These are phyloP conservation scores for Vararia minispora DNA, from an alignment of 768 basidiomycete genomes.

Conservation along the genomic window DNA sequence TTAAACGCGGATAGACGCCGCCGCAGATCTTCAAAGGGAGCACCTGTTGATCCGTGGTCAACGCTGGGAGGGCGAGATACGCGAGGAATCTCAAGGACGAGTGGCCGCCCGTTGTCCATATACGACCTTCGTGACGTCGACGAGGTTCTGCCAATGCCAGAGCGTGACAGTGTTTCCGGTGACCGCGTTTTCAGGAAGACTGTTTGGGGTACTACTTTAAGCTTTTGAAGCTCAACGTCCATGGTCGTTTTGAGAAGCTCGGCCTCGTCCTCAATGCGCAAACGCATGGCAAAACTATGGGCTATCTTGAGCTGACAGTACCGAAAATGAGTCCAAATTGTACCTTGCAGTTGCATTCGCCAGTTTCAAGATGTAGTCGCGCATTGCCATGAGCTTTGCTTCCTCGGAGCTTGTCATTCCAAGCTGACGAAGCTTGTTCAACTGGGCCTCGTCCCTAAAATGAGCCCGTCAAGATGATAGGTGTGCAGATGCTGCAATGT, in stretches of 20 bases:
- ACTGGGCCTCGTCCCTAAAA: conserved; percentile 63
- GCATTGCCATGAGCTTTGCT: conserved; percentile 75
- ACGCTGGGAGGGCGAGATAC: conserved; percentile 35
- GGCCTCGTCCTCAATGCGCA: conserved; percentile 49
- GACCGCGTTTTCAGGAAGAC: conserved; percentile 67
- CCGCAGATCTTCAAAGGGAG: conserved; percentile 71
- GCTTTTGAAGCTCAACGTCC: conserved; percentile 73
- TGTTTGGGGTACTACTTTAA: conserved; percentile 84
- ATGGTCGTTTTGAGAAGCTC: conserved; percentile 53
- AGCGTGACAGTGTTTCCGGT: conserved; percentile 27
- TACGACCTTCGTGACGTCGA: conserved; percentile 30
- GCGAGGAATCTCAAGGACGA: conserved; percentile 38
- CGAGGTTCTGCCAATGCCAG: conserved; percentile 27
- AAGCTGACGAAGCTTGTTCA: conserved; percentile 72
- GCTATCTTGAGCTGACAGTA: neutral
- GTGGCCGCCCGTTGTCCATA: conserved; percentile 29
- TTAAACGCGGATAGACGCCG: conserved; percentile 68
- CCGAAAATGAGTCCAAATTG: conserved; percentile 8
- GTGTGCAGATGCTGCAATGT: neutral
- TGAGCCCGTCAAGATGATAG: neutral
- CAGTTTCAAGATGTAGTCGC: conserved; percentile 79
- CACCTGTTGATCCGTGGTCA: conserved; percentile 34
- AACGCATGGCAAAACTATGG: conserved; percentile 56
- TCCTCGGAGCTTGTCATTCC: conserved; percentile 82
- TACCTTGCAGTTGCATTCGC: conserved; percentile 73